Percentiles rank a stretch among this genome's conserved stretches.
These are phyloP conservation scores for Botryotinia narcissicola DNA, from an alignment of 2,329 filamentous ascomycete genomes.

Conservation along the genomic window DNA sequence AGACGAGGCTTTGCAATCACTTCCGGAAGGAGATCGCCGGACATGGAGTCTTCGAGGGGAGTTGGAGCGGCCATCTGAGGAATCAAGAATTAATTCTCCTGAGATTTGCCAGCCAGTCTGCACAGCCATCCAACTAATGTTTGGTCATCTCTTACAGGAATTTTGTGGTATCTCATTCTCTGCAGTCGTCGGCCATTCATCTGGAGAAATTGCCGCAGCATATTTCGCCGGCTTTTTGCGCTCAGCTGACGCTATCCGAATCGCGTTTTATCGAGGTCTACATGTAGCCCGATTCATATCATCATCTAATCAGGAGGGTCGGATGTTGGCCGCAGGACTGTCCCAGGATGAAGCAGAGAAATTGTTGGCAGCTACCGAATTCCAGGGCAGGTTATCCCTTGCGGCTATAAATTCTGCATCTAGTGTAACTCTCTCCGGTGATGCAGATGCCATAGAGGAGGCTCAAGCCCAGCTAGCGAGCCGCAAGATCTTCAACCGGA, in stretches of 20 bases:
- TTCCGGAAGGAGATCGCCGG: background rate
- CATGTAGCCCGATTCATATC: constrained; percentile 8
- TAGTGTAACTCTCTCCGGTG: constrained; percentile 36
- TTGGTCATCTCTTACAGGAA: background rate
- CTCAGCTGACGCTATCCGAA: background rate
- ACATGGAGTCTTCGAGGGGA: background rate
- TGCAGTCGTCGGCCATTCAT: background rate
- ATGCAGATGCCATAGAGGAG: constrained; percentile 27
- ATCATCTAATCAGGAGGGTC: constrained; percentile 17
- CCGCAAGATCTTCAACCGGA: constrained; percentile 25
- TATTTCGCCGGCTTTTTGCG: background rate
- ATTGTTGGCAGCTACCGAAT: constrained; percentile 9
- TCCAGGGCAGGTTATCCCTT: constrained; percentile 30
- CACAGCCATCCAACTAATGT: background rate
- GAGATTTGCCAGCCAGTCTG: background rate
- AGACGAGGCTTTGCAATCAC: background rate
- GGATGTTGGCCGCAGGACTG: constrained; percentile 27
- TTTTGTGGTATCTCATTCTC: background rate
- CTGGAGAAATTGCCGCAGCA: background rate
- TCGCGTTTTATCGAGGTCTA: constrained; percentile 26
- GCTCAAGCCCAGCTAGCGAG: constrained; percentile 16
- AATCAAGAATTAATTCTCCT: background rate
- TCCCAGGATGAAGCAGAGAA: constrained; percentile 22
- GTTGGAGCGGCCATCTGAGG: background rate
- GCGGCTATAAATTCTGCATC: constrained; percentile 37